Evolutionary conservation across 352 stramenopile genomes (phyloP).

Genomic region (Phytophthora nicotianae): DNA sequence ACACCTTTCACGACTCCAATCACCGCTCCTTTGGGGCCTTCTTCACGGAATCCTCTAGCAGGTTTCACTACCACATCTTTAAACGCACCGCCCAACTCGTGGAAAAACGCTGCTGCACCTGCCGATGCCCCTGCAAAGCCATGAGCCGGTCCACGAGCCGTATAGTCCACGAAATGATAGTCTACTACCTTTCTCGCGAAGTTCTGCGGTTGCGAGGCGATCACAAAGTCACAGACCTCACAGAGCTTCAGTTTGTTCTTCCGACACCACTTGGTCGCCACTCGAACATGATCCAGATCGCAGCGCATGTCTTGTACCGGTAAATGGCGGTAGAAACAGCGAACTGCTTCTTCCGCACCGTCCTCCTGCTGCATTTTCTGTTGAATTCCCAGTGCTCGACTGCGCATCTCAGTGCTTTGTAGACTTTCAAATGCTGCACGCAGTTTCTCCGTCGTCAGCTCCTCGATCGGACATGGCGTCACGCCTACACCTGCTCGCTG

Average conservation of each 20-base stretch:
- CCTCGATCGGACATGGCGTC: slow-evolving; percentile 73
- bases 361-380: slow-evolving; percentile 79
- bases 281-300: slow-evolving; percentile 44
- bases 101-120: slow-evolving; percentile 51
- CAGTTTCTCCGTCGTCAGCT: slow-evolving; percentile 81
- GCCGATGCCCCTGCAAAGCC: slow-evolving; percentile 42
- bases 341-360: slow-evolving; percentile 78
- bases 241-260: slow-evolving; percentile 59
- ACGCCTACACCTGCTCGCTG: slow-evolving; percentile 80
- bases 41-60: slow-evolving; percentile 45
- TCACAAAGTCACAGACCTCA: slow-evolving; percentile 55
- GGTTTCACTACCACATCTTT: slow-evolving; percentile 61
- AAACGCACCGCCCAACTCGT: slow-evolving; percentile 53
- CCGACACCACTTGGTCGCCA: slow-evolving; percentile 63
- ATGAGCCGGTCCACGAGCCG: slow-evolving; percentile 43
- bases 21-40: slow-evolving; percentile 53
- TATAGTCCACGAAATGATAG: slow-evolving; percentile 65
- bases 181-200: slow-evolving; percentile 47
- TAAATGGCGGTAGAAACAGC: slow-evolving; percentile 85
- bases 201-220: slow-evolving; percentile 48
- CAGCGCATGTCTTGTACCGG: slow-evolving; percentile 89
- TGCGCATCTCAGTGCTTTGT: slow-evolving; percentile 41
- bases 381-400: slow-evolving; percentile 50
- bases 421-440: slow-evolving; percentile 69
- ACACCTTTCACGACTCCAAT: slow-evolving; percentile 54